phyloP scores from a whole-genome alignment of 306 rosid species.

The Quercus ilex region DNA sequence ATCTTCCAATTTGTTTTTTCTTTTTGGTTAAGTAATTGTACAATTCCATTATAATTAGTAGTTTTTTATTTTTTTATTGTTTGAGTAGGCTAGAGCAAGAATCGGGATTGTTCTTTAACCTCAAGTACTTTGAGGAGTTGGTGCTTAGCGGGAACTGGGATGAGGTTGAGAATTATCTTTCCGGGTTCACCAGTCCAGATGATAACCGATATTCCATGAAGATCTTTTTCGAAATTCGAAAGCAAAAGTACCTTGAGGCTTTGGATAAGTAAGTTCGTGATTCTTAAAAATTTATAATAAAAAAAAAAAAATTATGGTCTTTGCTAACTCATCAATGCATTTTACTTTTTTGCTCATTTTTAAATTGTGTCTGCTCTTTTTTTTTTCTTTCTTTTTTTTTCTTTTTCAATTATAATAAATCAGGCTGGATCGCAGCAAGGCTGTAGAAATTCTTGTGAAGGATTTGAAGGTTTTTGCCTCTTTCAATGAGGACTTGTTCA shows the following conservation, averaged over 20 bases:
- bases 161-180: constrained; percentile 20
- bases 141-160: constrained; percentile 23
- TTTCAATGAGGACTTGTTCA: constrained; percentile 14
- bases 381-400: not conserved
- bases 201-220: constrained; percentile 22
- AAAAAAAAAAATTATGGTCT: not conserved
- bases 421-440: constrained; percentile 22
- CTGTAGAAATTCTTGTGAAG: constrained; percentile 19
- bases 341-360: not conserved
- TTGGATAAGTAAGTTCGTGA: constrained; percentile 17
- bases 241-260: constrained; percentile 29
- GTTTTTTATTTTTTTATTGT: not conserved
- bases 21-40: not conserved
- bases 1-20: not conserved
- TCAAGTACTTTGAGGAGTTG: constrained; percentile 21
- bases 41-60: not conserved
- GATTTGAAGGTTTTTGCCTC: constrained; percentile 22
- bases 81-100: constrained; percentile 23
- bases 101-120: constrained; percentile 23
- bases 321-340: not conserved
- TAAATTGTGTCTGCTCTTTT: not conserved
- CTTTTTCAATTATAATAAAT: not conserved
- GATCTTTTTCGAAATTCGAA: constrained; percentile 23
- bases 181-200: constrained; percentile 12
- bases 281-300: not conserved